phyloP scores from a whole-genome alignment of 306 rosid genomes.

The Quercus engelmannii region DNA sequence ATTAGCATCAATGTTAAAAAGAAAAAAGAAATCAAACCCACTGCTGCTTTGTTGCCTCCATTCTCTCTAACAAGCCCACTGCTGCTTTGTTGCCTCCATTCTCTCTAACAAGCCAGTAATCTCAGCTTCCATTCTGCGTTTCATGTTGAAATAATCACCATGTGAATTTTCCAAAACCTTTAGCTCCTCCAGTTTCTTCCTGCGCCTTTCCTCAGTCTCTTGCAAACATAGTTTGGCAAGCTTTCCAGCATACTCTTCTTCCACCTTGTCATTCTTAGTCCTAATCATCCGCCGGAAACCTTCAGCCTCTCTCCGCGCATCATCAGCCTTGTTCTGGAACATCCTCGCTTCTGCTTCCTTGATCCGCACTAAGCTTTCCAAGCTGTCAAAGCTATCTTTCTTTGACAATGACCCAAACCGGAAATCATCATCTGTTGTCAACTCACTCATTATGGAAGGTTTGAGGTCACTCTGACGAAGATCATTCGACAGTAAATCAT shows the following conservation, averaged over 20 bases:
- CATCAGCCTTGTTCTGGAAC: constrained; percentile 95
- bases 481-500: constrained; percentile 49
- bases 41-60: constrained; percentile 92
- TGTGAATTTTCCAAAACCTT: constrained; percentile 76
- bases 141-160: constrained; percentile 76
- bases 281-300: constrained; percentile 57
- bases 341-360: constrained; percentile 94
- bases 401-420: constrained; percentile 55
- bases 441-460: constrained; percentile 48
- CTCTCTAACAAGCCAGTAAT: constrained; percentile 76
- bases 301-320: constrained; percentile 91
- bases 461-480: constrained; percentile 60
- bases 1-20: constrained; percentile 34
- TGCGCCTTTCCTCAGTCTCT: constrained; percentile 67
- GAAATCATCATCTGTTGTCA: constrained; percentile 54
- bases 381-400: constrained; percentile 68
- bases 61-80: constrained; percentile 73
- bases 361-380: constrained; percentile 83
- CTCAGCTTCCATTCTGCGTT: constrained; percentile 83
- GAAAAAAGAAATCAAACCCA: constrained; percentile 34
- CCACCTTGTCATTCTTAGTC: constrained; percentile 60
- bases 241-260: constrained; percentile 72
- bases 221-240: constrained; percentile 62
- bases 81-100: constrained; percentile 94
- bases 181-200: constrained; percentile 81